phyloP scores from a whole-genome alignment of 768 basidiomycete genomes.

The Calocybe cyanea region DNA sequence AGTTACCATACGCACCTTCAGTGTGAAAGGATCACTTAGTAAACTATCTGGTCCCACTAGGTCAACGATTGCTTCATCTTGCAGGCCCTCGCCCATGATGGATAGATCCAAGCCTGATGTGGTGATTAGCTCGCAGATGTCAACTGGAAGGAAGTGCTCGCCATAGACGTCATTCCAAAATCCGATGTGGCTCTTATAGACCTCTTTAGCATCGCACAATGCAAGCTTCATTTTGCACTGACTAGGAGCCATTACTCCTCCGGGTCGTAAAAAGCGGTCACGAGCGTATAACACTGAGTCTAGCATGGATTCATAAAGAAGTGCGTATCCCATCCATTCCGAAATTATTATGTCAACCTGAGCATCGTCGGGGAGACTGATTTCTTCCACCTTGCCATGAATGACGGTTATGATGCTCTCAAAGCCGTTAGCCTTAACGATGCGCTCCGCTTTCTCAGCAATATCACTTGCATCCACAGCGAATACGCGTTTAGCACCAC shows the following conservation, averaged over 20 bases:
- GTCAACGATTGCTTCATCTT: slow-evolving; percentile 82
- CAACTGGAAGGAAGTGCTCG: slow-evolving; percentile 26
- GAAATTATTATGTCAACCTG: slow-evolving; percentile 94
- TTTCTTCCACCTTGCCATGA: slow-evolving; percentile 87
- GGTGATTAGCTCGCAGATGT: not conserved
- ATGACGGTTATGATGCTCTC: slow-evolving; percentile 81
- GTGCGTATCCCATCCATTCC: slow-evolving; percentile 96
- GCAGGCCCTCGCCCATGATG: slow-evolving; percentile 71
- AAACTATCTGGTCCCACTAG: slow-evolving; percentile 64
- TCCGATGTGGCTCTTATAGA: slow-evolving; percentile 75
- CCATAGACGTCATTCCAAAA: slow-evolving; percentile 95
- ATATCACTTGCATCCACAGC: slow-evolving; percentile 91
- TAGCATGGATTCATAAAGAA: slow-evolving; percentile 96
- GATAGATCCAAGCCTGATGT: slow-evolving; percentile 80
- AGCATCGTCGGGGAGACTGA: slow-evolving; percentile 66
- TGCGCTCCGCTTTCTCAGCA: slow-evolving; percentile 70
- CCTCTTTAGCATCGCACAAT: slow-evolving; percentile 71
- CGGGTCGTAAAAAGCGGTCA: slow-evolving; percentile 76
- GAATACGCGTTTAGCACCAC: slow-evolving; percentile 87
- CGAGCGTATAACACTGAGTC: slow-evolving; percentile 90
- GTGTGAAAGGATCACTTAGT: slow-evolving; percentile 53
- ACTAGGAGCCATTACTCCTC: slow-evolving; percentile 86
- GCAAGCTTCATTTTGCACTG: slow-evolving; percentile 85
- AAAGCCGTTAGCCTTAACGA: slow-evolving; percentile 72
- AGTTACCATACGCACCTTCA: slow-evolving; percentile 53